Conservation (phyloP, 1,284 basidiomycete species). For the Sporisorium sorghi region DNA sequence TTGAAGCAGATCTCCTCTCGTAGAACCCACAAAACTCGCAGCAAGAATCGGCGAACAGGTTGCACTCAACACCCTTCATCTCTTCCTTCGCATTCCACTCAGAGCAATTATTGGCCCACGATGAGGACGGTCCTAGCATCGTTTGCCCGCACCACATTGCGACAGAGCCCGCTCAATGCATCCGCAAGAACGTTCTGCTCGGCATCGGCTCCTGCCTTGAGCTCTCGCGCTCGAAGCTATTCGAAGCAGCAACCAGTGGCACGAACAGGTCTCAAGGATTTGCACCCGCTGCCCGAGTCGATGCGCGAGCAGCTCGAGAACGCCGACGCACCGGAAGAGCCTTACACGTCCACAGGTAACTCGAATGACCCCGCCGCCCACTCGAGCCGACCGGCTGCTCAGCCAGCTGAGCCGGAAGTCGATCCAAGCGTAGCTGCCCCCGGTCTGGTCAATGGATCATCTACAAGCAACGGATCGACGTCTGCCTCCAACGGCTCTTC, state of each 20-base stretch:
- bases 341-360: constrained; percentile 50
- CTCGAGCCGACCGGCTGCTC: constrained; percentile 51
- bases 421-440: constrained; percentile 53
- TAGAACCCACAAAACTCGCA: background rate
- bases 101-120: background rate
- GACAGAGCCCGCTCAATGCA: constrained; percentile 10
- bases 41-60: background rate
- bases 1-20: background rate
- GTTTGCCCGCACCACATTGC: constrained; percentile 13
- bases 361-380: constrained; percentile 52
- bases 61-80: background rate
- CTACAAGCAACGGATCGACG: constrained; percentile 8
- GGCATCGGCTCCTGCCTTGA: constrained; percentile 26
- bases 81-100: background rate
- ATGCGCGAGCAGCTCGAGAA: constrained; percentile 48
- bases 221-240: constrained; percentile 27
- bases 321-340: constrained; percentile 27
- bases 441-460: constrained; percentile 21
- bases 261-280: constrained; percentile 42
- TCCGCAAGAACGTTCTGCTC: constrained; percentile 22
- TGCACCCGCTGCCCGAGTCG: constrained; percentile 45
- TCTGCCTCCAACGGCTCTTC: constrained; percentile 1
- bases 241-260: constrained; percentile 20
- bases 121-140: constrained; percentile 26
- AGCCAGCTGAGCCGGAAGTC: constrained; percentile 40